Evolutionary conservation across 2,329 filamentous ascomycete species (phyloP).

Genomic region (Aspergillus phoenicis): DNA sequence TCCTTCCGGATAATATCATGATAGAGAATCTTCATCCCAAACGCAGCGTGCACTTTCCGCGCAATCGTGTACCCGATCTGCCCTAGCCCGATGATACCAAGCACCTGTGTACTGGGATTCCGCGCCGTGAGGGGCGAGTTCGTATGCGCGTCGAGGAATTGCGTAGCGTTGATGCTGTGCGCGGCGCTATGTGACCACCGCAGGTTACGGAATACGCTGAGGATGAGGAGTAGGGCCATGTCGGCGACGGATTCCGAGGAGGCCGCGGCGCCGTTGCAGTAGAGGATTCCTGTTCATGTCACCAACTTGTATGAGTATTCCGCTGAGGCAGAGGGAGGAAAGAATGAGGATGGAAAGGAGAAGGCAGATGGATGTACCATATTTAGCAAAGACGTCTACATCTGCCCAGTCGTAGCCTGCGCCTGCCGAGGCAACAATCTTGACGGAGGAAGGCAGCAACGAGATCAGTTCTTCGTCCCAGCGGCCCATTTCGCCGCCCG

Average conservation of each 20-base stretch:
- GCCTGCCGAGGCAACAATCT: constrained; percentile 62
- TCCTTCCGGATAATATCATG: constrained; percentile 52
- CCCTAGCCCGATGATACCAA: constrained; percentile 71
- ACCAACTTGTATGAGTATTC: constrained; percentile 1
- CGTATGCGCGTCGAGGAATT: constrained; percentile 63
- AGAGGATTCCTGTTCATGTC: constrained; percentile 39
- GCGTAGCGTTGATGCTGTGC: constrained; percentile 42
- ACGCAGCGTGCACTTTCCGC: constrained; percentile 58
- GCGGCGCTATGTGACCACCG: constrained; percentile 65
- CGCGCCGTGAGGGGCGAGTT: constrained; percentile 62
- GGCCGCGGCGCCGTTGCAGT: constrained; percentile 70
- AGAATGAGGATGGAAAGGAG: no score
- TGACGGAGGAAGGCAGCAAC: constrained; percentile 56
- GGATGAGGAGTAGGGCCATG: constrained; percentile 68
- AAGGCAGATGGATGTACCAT: constrained; percentile 47
- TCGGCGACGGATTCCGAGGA: constrained; percentile 74
- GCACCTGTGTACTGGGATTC: constrained; percentile 62
- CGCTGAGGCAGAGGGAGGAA: background rate
- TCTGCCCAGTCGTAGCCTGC: constrained; percentile 68
- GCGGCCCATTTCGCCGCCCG: constrained; percentile 65
- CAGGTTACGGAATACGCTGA: constrained; percentile 69
- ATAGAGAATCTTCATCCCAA: constrained; percentile 68
- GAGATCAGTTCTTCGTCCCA: constrained; percentile 63
- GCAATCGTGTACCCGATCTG: constrained; percentile 67
- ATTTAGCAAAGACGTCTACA: constrained; percentile 61